Evolutionary conservation across 495 filamentous ascomycete genomes (phyloP).

Genomic region (Penicillium lagena): DNA sequence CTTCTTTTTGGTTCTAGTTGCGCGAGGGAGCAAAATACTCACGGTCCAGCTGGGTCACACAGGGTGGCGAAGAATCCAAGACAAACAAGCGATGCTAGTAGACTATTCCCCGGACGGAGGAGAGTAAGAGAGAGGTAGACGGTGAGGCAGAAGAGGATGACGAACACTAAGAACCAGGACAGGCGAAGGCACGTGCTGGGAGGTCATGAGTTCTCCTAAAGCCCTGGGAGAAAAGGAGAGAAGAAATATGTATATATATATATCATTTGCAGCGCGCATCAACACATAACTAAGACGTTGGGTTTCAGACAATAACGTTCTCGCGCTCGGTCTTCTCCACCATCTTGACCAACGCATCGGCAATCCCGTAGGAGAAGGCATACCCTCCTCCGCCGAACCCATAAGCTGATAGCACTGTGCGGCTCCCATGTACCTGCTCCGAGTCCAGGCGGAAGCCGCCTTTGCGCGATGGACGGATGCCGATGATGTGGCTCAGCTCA

Average conservation of each 20-base stretch:
- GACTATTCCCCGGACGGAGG: neutral
- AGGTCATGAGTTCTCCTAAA: no score
- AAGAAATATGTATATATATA: no score
- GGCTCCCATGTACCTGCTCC: conserved; percentile 13
- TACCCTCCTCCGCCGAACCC: conserved; percentile 41
- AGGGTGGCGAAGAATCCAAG: neutral
- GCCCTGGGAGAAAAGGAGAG: no score
- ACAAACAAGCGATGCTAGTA: neutral
- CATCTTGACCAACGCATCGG: conserved; percentile 33
- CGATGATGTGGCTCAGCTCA: conserved; percentile 30
- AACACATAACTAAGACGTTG: neutral
- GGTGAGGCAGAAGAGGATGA: neutral
- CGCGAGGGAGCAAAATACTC: no score
- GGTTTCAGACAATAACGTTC: conserved; percentile 18
- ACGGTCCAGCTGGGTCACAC: neutral
- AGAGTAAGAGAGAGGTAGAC: neutral
- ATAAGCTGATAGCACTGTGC: conserved; percentile 32
- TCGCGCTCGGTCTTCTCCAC: conserved; percentile 29
- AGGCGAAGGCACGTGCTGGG: neutral
- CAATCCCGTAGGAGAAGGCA: conserved; percentile 38
- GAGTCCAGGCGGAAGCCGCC: conserved; percentile 37
- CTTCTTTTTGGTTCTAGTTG: no score
- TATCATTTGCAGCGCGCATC: neutral
- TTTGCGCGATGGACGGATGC: conserved; percentile 32
- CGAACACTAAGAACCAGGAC: neutral